These are phyloP conservation scores for Trichoderma sp. DNA, from an alignment of 2,329 filamentous ascomycete genomes.

Conservation along the genomic window DNA sequence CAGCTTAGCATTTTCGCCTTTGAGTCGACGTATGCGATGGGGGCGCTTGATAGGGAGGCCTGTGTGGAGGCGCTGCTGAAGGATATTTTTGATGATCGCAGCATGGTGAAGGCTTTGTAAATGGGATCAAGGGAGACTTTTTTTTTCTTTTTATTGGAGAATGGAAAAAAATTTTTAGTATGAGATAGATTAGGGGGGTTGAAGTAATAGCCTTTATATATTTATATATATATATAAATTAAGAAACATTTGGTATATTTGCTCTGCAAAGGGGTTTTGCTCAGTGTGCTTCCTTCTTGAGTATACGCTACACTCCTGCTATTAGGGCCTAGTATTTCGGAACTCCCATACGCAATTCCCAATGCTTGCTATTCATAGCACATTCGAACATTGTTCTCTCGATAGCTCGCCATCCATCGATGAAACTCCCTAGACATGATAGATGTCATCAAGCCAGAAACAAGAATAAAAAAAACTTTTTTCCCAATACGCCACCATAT, in stretches of 20 bases:
- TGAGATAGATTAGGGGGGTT: neutral
- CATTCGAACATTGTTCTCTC: neutral
- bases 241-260: neutral
- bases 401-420: neutral
- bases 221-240: neutral
- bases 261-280: too few relatives aligned
- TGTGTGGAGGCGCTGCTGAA: conserved; percentile 63
- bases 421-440: neutral
- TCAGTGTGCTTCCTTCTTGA: neutral
- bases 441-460: neutral
- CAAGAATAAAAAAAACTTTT: neutral
- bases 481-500: neutral
- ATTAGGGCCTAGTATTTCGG: too few relatives aligned
- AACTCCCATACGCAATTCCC: neutral
- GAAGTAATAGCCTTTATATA: neutral
- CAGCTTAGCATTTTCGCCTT: conserved; percentile 91
- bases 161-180: neutral
- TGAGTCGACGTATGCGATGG: conserved; percentile 88
- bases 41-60: conserved; percentile 59
- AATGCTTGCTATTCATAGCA: neutral
- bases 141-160: too few relatives aligned
- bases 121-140: conserved; percentile 22
- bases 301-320: neutral
- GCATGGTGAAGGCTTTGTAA: conserved; percentile 58
- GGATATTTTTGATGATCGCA: conserved; percentile 79